These are phyloP conservation scores for Kodamaea kakaduensis DNA, from an alignment of 805 yeast genomes.

Conservation along the genomic window DNA sequence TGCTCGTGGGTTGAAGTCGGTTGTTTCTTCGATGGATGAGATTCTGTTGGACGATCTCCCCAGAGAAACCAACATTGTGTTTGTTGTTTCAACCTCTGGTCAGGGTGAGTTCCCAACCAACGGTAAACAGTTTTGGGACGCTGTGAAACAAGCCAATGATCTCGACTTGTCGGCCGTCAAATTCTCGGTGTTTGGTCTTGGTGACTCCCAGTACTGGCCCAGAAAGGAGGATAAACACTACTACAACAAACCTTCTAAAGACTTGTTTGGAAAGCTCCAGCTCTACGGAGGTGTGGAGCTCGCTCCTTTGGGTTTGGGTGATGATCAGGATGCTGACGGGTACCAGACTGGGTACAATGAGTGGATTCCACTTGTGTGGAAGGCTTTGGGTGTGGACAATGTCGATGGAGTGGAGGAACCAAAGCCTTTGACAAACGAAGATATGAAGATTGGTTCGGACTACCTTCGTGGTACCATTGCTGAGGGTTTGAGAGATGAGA, in stretches of 20 bases:
- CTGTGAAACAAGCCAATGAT: slow-evolving; percentile 55
- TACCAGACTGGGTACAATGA: slow-evolving; percentile 83
- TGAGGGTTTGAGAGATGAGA: slow-evolving; percentile 73
- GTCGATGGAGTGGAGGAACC: slow-evolving; percentile 85
- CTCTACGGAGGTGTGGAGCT: slow-evolving; percentile 72
- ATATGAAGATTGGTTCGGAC: slow-evolving; percentile 83
- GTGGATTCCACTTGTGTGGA: slow-evolving; percentile 88
- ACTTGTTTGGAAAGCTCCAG: slow-evolving; percentile 59
- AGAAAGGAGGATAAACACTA: slow-evolving; percentile 91
- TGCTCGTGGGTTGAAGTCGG: slow-evolving; percentile 70
- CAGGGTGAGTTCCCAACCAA: slow-evolving; percentile 86
- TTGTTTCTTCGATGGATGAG: slow-evolving; percentile 68
- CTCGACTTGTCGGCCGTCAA: slow-evolving; percentile 58
- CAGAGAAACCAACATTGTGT: slow-evolving; percentile 63
- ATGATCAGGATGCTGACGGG: slow-evolving; percentile 97
- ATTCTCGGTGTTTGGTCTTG: slow-evolving; percentile 68
- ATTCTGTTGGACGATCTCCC: slow-evolving; percentile 68
- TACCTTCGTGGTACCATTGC: slow-evolving; percentile 90
- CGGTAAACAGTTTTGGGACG: slow-evolving; percentile 76
- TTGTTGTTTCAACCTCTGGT: slow-evolving; percentile 74
- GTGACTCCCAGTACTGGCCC: slow-evolving; percentile 92
- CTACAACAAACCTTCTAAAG: slow-evolving; percentile 87
- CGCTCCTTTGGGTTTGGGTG: slow-evolving; percentile 82
- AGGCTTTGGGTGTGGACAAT: slow-evolving; percentile 79
- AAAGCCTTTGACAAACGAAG: slow-evolving; percentile 89